These are phyloP conservation scores for Apiotrichum veenhuisii DNA, from an alignment of 1,284 basidiomycete genomes.

Conservation along the genomic window DNA sequence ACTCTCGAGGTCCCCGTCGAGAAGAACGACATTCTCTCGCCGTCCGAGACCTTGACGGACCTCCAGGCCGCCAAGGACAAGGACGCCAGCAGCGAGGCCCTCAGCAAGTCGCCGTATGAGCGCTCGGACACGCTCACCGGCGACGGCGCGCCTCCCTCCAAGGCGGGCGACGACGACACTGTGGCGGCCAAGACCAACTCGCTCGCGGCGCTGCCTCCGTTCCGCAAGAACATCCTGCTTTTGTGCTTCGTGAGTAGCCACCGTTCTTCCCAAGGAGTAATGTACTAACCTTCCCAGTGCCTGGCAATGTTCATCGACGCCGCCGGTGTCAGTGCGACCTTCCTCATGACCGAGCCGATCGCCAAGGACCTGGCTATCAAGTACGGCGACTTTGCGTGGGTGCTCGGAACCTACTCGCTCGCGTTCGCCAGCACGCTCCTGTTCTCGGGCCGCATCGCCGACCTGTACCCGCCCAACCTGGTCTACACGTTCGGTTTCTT, in stretches of 20 bases:
- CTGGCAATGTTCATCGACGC: conserved; percentile 39
- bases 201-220: conserved; percentile 23
- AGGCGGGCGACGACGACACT: background rate
- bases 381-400: conserved; percentile 37
- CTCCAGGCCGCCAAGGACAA: conserved; percentile 1
- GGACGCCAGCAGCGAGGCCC: background rate
- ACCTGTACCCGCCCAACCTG: conserved; percentile 40
- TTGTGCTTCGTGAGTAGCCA: conserved; percentile 30
- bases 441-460: conserved; percentile 40
- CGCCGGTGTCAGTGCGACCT: conserved; percentile 39
- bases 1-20: background rate
- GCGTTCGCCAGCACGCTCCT: conserved; percentile 39
- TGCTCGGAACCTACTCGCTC: conserved; percentile 34
- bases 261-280: background rate
- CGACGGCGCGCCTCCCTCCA: too few species aligned
- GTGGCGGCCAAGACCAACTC: conserved; percentile 11
- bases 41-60: background rate
- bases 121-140: background rate
- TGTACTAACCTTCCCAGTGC: conserved; percentile 10
- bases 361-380: conserved; percentile 33
- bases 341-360: conserved; percentile 45
- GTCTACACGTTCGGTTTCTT: conserved; percentile 43
- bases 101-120: background rate
- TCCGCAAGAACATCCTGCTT: conserved; percentile 33
- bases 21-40: background rate